These are phyloP conservation scores for Venturia asperata DNA, from an alignment of 2,329 filamentous ascomycete genomes.

Conservation along the genomic window DNA sequence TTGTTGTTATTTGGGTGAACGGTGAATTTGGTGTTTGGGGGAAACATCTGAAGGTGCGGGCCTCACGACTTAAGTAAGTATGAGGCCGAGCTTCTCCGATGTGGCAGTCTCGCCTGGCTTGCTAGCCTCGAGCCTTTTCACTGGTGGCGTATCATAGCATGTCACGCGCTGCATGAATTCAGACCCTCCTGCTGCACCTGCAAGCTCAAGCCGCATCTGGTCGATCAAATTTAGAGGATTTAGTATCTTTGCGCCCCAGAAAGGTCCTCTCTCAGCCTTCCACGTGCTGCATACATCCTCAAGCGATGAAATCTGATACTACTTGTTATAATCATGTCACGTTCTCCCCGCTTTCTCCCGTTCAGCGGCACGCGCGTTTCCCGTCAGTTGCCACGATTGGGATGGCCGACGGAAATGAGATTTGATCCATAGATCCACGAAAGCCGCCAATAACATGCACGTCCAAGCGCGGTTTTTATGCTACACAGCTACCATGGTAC, in stretches of 20 bases:
- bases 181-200: background rate
- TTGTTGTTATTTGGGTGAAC: constrained; percentile 21
- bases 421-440: background rate
- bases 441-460: background rate
- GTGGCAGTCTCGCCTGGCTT: background rate
- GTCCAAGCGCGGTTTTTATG: background rate
- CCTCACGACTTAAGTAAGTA: background rate
- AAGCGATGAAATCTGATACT: background rate
- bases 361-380: background rate
- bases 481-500: background rate
- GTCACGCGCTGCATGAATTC: constrained; percentile 7
- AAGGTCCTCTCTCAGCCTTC: background rate
- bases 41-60: constrained; percentile 19
- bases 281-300: background rate
- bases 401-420: constrained; percentile 1
- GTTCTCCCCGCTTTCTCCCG: background rate
- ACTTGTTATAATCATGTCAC: background rate
- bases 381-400: constrained; percentile 13
- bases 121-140: background rate
- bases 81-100: background rate
- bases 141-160: background rate
- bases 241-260: background rate
- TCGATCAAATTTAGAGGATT: background rate
- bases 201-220: background rate
- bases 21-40: constrained; percentile 23